phyloP scores from a whole-genome alignment of 345 rosid species.

The Melastoma malabathricum region DNA sequence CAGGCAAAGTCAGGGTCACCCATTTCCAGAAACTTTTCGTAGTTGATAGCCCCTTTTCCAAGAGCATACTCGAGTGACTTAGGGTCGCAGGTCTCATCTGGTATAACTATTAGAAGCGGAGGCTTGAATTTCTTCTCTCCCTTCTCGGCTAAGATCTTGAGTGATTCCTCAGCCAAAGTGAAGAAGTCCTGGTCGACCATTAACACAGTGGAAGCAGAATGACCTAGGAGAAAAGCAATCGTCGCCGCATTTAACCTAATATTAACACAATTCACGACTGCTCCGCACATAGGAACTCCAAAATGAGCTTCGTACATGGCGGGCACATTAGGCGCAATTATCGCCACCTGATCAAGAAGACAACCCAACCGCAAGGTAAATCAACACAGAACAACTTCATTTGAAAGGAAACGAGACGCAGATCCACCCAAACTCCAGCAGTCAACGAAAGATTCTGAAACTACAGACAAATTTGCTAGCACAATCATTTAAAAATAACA shows the following conservation, averaged over 20 bases:
- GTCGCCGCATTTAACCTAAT: slow-evolving; percentile 67
- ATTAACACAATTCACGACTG: slow-evolving; percentile 65
- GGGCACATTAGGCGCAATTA: slow-evolving; percentile 79
- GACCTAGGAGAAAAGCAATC: slow-evolving; percentile 69
- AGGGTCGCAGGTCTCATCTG: slow-evolving; percentile 59
- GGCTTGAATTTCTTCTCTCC: slow-evolving; percentile 30
- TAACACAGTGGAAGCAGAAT: slow-evolving; percentile 44
- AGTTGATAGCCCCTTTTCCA: slow-evolving; percentile 69
- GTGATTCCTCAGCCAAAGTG: slow-evolving; percentile 55
- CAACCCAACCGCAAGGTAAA: neutral
- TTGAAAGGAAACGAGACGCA: neutral
- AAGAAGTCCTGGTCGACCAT: slow-evolving; percentile 89
- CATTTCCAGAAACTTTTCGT: slow-evolving; percentile 56
- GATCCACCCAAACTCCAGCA: too few species aligned
- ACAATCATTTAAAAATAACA: too few species aligned
- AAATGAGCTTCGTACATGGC: slow-evolving; percentile 82
- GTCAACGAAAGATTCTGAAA: too few species aligned
- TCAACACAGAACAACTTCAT: neutral
- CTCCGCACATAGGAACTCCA: slow-evolving; percentile 90
- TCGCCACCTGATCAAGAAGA: slow-evolving; percentile 46
- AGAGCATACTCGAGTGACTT: slow-evolving; percentile 34
- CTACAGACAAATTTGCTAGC: too few species aligned
- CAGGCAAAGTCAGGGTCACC: slow-evolving; percentile 69
- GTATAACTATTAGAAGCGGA: slow-evolving; percentile 62
- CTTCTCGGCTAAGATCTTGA: slow-evolving; percentile 44